phyloP scores from a whole-genome alignment of 2,329 filamentous ascomycete genomes.

The Aureobasidium namibiae region DNA sequence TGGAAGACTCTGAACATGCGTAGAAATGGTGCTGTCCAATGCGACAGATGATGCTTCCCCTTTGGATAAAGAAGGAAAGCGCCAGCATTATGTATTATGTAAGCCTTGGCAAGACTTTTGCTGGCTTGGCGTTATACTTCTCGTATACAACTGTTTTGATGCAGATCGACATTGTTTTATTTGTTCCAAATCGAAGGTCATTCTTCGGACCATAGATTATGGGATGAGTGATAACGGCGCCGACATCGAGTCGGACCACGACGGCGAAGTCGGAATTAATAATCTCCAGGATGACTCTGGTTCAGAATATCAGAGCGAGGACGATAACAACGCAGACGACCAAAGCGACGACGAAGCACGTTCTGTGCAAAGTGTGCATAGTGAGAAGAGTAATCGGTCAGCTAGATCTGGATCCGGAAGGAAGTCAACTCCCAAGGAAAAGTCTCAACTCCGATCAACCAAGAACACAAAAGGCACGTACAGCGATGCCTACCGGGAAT shows the following conservation, averaged over 20 bases:
- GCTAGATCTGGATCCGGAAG: neutral
- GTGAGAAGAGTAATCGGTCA: neutral
- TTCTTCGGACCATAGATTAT: neutral
- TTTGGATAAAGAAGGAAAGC: neutral
- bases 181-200: neutral
- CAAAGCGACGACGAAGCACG: neutral
- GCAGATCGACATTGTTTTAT: neutral
- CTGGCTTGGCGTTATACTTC: neutral
- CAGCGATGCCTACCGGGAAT: slow-evolving; percentile 32
- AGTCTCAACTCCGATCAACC: neutral
- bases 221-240: slow-evolving; percentile 11
- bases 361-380: neutral
- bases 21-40: neutral
- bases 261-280: neutral
- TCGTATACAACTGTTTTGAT: slow-evolving; percentile 6
- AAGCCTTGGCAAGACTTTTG: slow-evolving; percentile 8
- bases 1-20: neutral
- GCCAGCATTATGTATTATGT: slow-evolving; percentile 1
- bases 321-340: too few relatives aligned
- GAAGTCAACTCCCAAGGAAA: neutral
- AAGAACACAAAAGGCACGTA: neutral
- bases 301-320: slow-evolving; percentile 3
- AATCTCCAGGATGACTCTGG: neutral
- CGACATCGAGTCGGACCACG: neutral
- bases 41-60: neutral